These are phyloP conservation scores for Phytophthora meadii DNA, from an alignment of 352 stramenopile species.

Conservation along the genomic window DNA sequence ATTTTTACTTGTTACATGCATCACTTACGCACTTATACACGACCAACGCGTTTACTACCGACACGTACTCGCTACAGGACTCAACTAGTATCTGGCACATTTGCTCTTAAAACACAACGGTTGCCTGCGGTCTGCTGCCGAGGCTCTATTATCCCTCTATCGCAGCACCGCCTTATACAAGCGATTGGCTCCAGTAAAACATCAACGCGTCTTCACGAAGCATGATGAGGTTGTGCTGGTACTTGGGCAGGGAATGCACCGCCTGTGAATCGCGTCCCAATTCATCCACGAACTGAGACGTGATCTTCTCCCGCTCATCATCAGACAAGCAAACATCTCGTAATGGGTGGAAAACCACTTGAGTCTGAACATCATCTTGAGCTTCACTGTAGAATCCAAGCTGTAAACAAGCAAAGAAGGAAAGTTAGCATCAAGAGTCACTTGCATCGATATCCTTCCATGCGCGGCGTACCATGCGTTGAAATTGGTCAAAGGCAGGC, in stretches of 20 bases:
- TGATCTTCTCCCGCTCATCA: slow-evolving; percentile 73
- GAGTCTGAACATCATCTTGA: slow-evolving; percentile 73
- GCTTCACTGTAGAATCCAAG: slow-evolving; percentile 84
- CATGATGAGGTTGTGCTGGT: slow-evolving; percentile 86
- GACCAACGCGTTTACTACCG: slow-evolving; percentile 24
- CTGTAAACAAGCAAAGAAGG: slow-evolving; percentile 32
- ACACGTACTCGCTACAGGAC: slow-evolving; percentile 20
- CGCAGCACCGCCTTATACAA: slow-evolving; percentile 43
- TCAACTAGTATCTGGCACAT: slow-evolving; percentile 18
- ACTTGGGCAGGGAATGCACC: slow-evolving; percentile 84
- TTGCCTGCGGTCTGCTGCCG: slow-evolving; percentile 17
- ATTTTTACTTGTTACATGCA: slow-evolving; percentile 24
- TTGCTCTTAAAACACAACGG: slow-evolving; percentile 31
- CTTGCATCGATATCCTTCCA: neutral
- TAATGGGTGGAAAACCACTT: slow-evolving; percentile 81
- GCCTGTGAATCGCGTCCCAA: slow-evolving; percentile 67
- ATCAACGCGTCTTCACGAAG: slow-evolving; percentile 86
- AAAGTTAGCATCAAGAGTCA: slow-evolving; percentile 10
- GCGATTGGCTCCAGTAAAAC: slow-evolving; percentile 89
- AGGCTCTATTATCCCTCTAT: slow-evolving; percentile 29
- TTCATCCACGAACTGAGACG: slow-evolving; percentile 65
- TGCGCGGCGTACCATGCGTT: slow-evolving; percentile 72
- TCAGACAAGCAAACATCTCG: slow-evolving; percentile 63
- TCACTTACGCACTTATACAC: slow-evolving; percentile 25
- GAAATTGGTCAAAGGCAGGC: slow-evolving; percentile 84